A percentile compares a stretch with the other conserved stretches of the same genome.
Conservation (phyloP, 257 asterid genomes). For the Asclepias syriaca region DNA sequence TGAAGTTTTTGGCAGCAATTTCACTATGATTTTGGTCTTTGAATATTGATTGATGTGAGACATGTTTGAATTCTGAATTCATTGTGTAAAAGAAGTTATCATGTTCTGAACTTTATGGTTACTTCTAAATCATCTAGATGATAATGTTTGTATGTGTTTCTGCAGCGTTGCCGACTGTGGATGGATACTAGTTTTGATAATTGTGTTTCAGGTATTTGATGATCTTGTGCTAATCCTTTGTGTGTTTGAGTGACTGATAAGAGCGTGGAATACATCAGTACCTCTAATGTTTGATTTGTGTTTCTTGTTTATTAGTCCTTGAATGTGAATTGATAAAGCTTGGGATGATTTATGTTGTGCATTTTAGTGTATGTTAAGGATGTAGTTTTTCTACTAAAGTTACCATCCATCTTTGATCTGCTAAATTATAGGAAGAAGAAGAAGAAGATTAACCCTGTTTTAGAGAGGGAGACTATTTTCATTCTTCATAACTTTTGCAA, state of each 20-base stretch:
- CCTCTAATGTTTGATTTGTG: background rate
- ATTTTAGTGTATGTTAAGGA: background rate
- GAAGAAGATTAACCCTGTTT: background rate
- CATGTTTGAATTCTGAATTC: background rate
- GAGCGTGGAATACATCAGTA: background rate
- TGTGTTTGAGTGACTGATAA: background rate
- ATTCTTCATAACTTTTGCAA: background rate
- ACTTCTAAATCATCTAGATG: background rate
- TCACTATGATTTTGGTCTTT: background rate
- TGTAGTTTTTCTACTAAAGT: background rate
- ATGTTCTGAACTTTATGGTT: background rate
- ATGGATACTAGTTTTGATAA: background rate
- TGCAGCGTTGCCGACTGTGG: too few relatives aligned
- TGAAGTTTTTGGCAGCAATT: background rate
- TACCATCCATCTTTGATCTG: background rate
- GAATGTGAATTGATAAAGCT: background rate
- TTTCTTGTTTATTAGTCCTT: background rate
- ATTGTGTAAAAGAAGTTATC: background rate
- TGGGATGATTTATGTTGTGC: background rate
- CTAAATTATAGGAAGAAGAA: background rate
- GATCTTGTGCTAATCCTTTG: background rate
- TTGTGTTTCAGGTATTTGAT: background rate
- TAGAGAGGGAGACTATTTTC: background rate
- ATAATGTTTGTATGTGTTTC: too few relatives aligned
- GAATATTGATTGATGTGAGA: background rate